phyloP scores from a whole-genome alignment of 2,329 filamentous ascomycete genomes.

The Zarea fungicola region DNA sequence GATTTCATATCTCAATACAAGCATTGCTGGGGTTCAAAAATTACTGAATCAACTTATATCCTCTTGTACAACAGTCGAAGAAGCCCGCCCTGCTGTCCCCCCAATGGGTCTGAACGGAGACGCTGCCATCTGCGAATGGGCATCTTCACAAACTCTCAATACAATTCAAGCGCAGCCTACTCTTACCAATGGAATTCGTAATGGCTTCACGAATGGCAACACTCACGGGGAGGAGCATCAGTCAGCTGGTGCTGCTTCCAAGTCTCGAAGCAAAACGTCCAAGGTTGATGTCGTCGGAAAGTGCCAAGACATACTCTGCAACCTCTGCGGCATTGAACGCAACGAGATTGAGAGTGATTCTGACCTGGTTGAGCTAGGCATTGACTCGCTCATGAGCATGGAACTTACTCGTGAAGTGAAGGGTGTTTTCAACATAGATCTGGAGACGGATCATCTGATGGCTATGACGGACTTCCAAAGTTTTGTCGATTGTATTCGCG shows the following conservation, averaged over 20 bases:
- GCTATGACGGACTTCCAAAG: background rate
- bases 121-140: too few relatives aligned
- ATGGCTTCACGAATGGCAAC: background rate
- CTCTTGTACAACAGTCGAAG: too few relatives aligned
- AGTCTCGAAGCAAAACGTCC: background rate
- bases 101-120: too few relatives aligned
- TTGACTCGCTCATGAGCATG: constrained; percentile 47
- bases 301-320: constrained; percentile 12
- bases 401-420: constrained; percentile 41
- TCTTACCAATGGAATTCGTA: background rate
- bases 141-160: too few relatives aligned
- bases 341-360: constrained; percentile 31
- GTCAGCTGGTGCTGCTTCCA: too few relatives aligned
- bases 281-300: background rate
- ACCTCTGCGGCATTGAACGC: constrained; percentile 31
- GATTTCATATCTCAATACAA: background rate
- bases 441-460: background rate
- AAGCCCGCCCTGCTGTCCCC: too few relatives aligned
- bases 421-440: constrained; percentile 23
- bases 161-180: too few relatives aligned
- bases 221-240: too few relatives aligned
- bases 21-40: background rate
- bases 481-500: background rate
- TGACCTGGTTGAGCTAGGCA: constrained; percentile 38
- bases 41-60: background rate